Evolutionary conservation across 73 alveolate genomes (phyloP).

Genomic region (Paramecium caudatum): DNA sequence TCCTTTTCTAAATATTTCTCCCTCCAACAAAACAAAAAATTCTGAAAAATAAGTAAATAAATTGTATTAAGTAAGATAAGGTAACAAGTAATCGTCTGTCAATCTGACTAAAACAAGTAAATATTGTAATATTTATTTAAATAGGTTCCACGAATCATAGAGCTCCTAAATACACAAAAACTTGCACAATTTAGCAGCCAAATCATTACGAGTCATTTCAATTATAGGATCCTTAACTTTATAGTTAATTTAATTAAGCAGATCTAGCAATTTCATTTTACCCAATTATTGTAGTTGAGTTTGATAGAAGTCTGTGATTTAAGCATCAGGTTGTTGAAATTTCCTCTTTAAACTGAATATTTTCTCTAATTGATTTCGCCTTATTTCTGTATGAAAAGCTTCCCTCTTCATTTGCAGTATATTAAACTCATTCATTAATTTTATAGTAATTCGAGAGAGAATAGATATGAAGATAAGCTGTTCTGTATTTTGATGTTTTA

Average conservation of each 20-base stretch:
- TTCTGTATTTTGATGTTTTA: too few species aligned
- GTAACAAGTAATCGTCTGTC: background rate
- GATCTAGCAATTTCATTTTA: background rate
- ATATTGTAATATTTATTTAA: background rate
- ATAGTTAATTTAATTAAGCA: background rate
- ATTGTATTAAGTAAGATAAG: background rate
- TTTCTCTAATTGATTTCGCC: conserved; percentile 24
- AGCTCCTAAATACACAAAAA: background rate
- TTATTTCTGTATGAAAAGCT: conserved; percentile 15
- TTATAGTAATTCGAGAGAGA: background rate
- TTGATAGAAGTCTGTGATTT: background rate
- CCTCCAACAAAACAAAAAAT: background rate
- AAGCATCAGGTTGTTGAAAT: background rate
- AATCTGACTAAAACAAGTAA: background rate
- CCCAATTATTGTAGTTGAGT: background rate
- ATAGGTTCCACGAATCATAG: background rate
- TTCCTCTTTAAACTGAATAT: conserved; percentile 1
- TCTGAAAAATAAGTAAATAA: background rate
- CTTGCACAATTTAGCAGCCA: background rate
- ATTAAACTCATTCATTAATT: conserved; percentile 21
- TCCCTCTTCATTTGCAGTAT: conserved; percentile 1
- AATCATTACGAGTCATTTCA: conserved; percentile 28
- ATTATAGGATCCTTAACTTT: conserved; percentile 1
- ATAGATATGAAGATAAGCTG: too few species aligned
- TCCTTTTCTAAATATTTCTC: background rate